phyloP scores from a whole-genome alignment of 345 rosid species.

The Angophora floribunda region DNA sequence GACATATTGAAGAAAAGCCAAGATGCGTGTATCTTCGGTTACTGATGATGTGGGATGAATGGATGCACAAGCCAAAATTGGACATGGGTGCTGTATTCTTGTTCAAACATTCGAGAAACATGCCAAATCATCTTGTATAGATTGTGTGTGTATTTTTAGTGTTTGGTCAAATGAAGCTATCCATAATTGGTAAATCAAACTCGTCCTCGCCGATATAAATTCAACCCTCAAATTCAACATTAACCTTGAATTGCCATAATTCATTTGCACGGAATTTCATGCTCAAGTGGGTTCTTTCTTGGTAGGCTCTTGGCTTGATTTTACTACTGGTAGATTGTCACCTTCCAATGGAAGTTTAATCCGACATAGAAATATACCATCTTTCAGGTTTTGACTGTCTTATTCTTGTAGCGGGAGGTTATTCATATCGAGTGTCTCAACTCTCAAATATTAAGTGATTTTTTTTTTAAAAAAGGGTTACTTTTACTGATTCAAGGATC shows the following conservation, averaged over 20 bases:
- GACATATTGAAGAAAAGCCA: neutral
- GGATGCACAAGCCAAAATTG: neutral
- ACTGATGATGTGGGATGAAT: neutral
- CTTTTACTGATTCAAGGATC: neutral
- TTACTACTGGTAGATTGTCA: neutral
- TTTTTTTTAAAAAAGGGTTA: too few species aligned
- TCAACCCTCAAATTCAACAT: neutral
- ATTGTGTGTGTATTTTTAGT: neutral
- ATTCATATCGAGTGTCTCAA: neutral
- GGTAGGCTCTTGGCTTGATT: neutral
- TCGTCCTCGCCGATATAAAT: neutral
- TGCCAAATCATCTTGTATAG: neutral
- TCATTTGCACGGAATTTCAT: neutral
- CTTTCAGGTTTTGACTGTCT: neutral
- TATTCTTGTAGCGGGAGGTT: neutral
- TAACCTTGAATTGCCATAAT: neutral
- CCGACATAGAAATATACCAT: neutral
- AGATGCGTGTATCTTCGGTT: neutral
- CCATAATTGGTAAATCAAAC: neutral
- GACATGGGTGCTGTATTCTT: neutral
- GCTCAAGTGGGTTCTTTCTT: neutral
- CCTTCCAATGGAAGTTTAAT: neutral
- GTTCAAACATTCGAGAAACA: neutral
- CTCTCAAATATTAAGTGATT: neutral
- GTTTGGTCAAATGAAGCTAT: neutral